These are phyloP conservation scores for Anisodus tanguticus DNA, from an alignment of 257 asterid species.

Conservation along the genomic window DNA sequence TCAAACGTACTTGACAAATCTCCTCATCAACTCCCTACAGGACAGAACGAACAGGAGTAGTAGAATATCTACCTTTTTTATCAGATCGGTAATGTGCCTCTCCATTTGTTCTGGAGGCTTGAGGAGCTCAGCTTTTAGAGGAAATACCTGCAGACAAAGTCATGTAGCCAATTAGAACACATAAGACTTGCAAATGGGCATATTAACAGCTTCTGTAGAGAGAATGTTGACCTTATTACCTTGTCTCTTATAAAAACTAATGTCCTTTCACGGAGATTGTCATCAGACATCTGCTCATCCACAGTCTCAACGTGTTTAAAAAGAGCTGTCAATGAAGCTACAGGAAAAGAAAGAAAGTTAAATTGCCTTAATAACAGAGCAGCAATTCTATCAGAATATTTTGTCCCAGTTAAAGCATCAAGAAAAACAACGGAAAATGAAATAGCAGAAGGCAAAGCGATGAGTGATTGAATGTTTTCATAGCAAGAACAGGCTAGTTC, in stretches of 20 bases:
- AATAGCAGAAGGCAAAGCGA: not conserved
- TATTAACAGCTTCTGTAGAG: not conserved
- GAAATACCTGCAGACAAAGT: slow-evolving; percentile 66
- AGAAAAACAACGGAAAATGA: not conserved
- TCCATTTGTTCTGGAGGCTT: slow-evolving; percentile 88
- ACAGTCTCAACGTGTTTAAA: slow-evolving; percentile 93
- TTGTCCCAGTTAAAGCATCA: not conserved
- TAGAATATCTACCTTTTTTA: slow-evolving; percentile 60
- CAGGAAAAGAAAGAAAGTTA: slow-evolving; percentile 29
- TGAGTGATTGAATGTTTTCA: not conserved
- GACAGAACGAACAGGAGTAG: slow-evolving; percentile 28
- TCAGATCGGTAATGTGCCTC: slow-evolving; percentile 89
- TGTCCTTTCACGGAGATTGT: slow-evolving; percentile 90
- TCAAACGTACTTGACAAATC: not conserved
- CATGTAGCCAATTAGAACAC: slow-evolving; percentile 21
- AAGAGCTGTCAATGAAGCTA: slow-evolving; percentile 91
- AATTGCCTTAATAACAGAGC: not conserved
- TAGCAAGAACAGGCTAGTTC: not conserved
- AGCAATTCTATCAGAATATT: slow-evolving; percentile 27
- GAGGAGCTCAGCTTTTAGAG: slow-evolving; percentile 85
- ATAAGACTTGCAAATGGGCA: slow-evolving; percentile 1
- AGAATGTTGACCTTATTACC: slow-evolving; percentile 49
- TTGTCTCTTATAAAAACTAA: slow-evolving; percentile 79
- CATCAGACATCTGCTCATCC: slow-evolving; percentile 88
- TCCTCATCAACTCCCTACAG: not conserved